A percentile compares a stretch with the other conserved stretches of the same genome.
phyloP scores from a whole-genome alignment of 257 asterid genomes.

The Solanum virginianum region DNA sequence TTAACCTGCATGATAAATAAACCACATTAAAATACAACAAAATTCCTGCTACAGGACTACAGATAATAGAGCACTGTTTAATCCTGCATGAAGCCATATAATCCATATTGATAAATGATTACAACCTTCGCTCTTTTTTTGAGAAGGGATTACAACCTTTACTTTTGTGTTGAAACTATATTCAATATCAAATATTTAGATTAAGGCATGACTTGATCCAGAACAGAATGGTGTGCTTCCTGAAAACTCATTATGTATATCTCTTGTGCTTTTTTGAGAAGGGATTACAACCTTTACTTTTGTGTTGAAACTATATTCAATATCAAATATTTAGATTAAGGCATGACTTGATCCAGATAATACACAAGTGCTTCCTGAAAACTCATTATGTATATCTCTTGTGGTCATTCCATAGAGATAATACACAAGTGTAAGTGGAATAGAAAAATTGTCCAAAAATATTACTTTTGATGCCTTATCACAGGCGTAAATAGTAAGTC shows the following conservation, averaged over 20 bases:
- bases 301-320: not conserved
- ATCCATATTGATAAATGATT: not conserved
- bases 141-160: not conserved
- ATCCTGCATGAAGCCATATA: not conserved
- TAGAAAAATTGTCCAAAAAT: not conserved
- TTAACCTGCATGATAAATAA: conserved; percentile 38
- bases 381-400: not conserved
- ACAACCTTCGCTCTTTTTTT: not conserved
- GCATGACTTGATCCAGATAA: not conserved
- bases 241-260: not conserved
- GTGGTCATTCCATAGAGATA: not conserved
- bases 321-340: not conserved
- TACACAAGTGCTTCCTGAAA: not conserved
- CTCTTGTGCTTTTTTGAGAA: not conserved
- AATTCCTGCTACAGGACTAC: not conserved
- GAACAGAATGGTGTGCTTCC: not conserved
- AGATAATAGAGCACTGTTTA: not conserved
- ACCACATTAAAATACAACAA: not conserved
- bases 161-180: not conserved
- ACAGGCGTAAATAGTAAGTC: not conserved
- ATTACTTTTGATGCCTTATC: not conserved
- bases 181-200: not conserved
- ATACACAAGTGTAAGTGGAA: not conserved
- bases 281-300: not conserved
- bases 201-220: not conserved